Evolutionary conservation across 805 yeast genomes (phyloP), one percentile per base, ranked within the genome.

Genomic region (Schizosaccharomyces japonicus): DNA sequence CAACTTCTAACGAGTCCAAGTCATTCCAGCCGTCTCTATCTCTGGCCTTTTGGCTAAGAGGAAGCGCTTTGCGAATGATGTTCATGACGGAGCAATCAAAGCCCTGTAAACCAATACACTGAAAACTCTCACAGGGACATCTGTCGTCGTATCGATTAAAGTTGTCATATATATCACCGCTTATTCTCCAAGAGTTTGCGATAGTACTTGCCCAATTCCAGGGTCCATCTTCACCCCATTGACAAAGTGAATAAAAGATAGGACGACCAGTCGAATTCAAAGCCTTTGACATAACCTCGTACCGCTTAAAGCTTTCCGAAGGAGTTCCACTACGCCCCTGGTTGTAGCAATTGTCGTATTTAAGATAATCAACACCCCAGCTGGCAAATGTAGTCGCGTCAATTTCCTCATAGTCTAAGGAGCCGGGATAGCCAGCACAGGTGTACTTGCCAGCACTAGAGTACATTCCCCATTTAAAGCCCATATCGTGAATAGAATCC

Each of bases 391-490:
- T 53, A 4, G 49, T 32, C 31, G 63, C 62, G 49, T 59, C 62
- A 7, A 47, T 45, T 31, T 54, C 56, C 50, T 59, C 62, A 45
- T 58, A 47, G 39, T 53, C 58, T 21, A 59, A 53, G 1, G 61
- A 58, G 3, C 62, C 63, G 34, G 58, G 55, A 44, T 57, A 58
- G 5, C 60, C 57, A 28, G 56, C 61, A 49, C 62, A 59, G 7
- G 63, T 59, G 49, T 53, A 57, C 36, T 51, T 55, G n/a, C 63
- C 63, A 34, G 63, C 63, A 21, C 57, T 53, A 3, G 61, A 57
- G 49, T 59, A 59, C 61, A 59, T 59, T n/a, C 63, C 63, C 45
- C 56, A 59, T 34, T 55, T 51, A 36, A 59, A 52, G 4, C 56
- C 59, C 39, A 50, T 32, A 15, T 49, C 53, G 48, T 59, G 62